These are phyloP conservation scores for Colletotrichum tropicale DNA, from an alignment of 2,329 filamentous ascomycete species.

Conservation along the genomic window DNA sequence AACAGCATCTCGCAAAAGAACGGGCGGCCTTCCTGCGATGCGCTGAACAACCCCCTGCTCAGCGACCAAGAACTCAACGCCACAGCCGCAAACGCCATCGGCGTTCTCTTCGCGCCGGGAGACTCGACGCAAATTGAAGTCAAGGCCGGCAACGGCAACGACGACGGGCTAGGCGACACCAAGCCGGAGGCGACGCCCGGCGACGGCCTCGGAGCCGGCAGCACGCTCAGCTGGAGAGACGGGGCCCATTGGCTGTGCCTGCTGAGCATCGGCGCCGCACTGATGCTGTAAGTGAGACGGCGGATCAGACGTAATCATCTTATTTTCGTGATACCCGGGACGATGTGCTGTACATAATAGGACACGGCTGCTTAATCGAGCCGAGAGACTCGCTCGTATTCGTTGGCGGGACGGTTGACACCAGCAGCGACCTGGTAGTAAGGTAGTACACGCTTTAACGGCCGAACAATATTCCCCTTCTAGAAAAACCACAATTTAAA, in stretches of 20 bases:
- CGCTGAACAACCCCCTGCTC: conserved; percentile 56
- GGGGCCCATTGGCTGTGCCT: conserved; percentile 36
- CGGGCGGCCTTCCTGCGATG: conserved; percentile 52
- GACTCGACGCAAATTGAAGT: conserved; percentile 51
- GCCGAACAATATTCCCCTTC: background rate
- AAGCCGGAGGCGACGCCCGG: conserved; percentile 31
- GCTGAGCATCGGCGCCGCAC: conserved; percentile 31
- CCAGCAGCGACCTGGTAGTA: background rate
- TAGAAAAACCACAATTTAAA: background rate
- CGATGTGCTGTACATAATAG: background rate
- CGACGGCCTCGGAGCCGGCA: conserved; percentile 37
- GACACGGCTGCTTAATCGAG: background rate
- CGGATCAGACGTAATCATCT: background rate
- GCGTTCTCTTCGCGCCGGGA: conserved; percentile 57
- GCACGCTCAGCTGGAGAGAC: conserved; percentile 34
- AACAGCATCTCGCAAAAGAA: conserved; percentile 60
- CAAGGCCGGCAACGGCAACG: conserved; percentile 19
- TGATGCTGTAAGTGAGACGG: conserved; percentile 29
- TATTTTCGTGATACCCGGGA: conserved; percentile 10
- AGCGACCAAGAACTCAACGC: conserved; percentile 48
- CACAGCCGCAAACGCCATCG: conserved; percentile 45
- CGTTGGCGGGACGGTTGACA: background rate
- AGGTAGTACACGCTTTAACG: background rate
- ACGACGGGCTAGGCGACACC: conserved; percentile 30
- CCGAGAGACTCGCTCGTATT: background rate